phyloP scores from a whole-genome alignment of 2,329 filamentous ascomycete species.

The Pseudofabraea citricarpa region DNA sequence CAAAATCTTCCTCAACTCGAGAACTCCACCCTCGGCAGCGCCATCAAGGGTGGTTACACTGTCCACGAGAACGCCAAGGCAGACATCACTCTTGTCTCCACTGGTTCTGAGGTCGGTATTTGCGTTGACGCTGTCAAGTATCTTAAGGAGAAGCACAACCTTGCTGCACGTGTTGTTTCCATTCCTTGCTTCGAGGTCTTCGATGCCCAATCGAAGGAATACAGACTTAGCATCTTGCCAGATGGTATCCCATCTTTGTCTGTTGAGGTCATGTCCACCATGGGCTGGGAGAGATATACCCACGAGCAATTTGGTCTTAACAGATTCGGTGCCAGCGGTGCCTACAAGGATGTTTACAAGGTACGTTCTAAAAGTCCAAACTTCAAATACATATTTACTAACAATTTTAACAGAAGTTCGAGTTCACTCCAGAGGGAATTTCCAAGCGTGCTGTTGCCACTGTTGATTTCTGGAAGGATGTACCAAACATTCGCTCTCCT shows the following conservation, averaged over 20 bases:
- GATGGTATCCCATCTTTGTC: slow-evolving; percentile 91
- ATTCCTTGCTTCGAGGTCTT: slow-evolving; percentile 98
- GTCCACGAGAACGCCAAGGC: slow-evolving; percentile 80
- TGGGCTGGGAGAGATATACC: slow-evolving; percentile 98
- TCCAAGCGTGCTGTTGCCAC: slow-evolving; percentile 90
- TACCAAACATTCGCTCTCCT: slow-evolving; percentile 84
- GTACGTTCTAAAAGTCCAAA: slow-evolving; percentile 39
- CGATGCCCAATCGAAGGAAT: slow-evolving; percentile 89
- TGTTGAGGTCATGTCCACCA: slow-evolving; percentile 93
- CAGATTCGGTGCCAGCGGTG: slow-evolving; percentile 94
- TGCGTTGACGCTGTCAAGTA: slow-evolving; percentile 89
- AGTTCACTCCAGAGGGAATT: slow-evolving; percentile 96
- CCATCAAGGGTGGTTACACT: slow-evolving; percentile 93
- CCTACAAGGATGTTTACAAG: slow-evolving; percentile 97
- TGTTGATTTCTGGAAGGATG: slow-evolving; percentile 95
- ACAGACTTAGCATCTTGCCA: slow-evolving; percentile 86
- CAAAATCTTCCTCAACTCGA: slow-evolving; percentile 99
- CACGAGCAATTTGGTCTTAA: slow-evolving; percentile 99
- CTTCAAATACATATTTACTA: slow-evolving; percentile 25
- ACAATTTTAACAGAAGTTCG: slow-evolving; percentile 74
- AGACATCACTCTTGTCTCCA: slow-evolving; percentile 84
- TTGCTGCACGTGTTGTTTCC: slow-evolving; percentile 89
- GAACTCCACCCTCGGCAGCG: slow-evolving; percentile 84
- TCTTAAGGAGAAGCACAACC: slow-evolving; percentile 80
- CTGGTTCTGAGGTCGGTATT: slow-evolving; percentile 93